Evolutionary conservation across 306 rosid species (phyloP).

Genomic region (Mucuna pruriens): DNA sequence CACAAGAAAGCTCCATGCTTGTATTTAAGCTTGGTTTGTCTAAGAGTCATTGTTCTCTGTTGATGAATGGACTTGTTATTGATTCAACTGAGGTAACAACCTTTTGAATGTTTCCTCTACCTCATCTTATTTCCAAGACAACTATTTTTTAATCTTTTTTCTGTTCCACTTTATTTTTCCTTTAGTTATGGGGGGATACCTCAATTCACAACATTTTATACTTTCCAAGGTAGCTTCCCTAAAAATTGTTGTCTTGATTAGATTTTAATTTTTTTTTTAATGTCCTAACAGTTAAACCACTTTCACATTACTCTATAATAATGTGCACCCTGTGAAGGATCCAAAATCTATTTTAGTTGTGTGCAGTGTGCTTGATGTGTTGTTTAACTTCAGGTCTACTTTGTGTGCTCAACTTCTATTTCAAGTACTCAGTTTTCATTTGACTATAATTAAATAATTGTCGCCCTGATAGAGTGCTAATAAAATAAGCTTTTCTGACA

Average conservation of each 20-base stretch:
- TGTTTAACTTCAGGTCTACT: neutral
- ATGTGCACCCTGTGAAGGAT: conserved; percentile 14
- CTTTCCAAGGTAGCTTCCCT: neutral
- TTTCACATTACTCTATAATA: neutral
- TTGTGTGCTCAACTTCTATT: conserved; percentile 21
- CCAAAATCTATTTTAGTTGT: neutral
- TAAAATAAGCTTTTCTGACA: conserved; percentile 20
- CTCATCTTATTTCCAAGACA: conserved; percentile 18
- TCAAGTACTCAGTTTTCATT: neutral
- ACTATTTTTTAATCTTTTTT: neutral
- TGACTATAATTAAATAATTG: neutral
- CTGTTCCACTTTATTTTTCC: neutral
- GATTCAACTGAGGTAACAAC: conserved; percentile 82
- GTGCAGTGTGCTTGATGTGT: conserved; percentile 17
- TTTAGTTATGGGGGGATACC: neutral
- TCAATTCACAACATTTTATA: conserved; percentile 7
- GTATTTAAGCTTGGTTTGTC: conserved; percentile 85
- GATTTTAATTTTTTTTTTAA: neutral
- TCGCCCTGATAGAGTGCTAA: neutral
- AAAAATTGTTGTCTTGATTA: neutral
- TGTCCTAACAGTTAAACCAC: conserved; percentile 7
- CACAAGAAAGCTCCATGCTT: conserved; percentile 77
- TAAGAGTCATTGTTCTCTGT: conserved; percentile 66
- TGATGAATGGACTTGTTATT: conserved; percentile 92
- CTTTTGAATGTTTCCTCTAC: conserved; percentile 27